Evolutionary conservation across 108 stramenopile species (phyloP).

Genomic region (Mediolabrus comicus): DNA sequence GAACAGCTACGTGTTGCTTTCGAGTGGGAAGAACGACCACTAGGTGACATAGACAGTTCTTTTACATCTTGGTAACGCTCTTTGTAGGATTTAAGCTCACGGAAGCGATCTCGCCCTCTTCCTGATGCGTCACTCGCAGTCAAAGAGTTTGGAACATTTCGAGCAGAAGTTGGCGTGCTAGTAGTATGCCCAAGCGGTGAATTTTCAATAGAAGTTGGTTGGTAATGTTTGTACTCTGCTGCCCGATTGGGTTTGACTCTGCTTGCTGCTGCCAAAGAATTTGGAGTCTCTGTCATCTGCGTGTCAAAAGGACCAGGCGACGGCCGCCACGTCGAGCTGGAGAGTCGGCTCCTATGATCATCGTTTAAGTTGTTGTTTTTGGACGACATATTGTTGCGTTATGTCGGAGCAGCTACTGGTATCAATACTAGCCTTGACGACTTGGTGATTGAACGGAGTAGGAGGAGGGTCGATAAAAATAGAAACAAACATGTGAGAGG

Average conservation of each 20-base stretch:
- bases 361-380: neutral
- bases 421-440: no score
- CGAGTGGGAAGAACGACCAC: neutral
- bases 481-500: no score
- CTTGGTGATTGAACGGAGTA: no score
- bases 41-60: neutral
- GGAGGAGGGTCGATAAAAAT: no score
- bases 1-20: slow-evolving; percentile 1
- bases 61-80: slow-evolving; percentile 29
- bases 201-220: neutral
- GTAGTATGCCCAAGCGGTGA: neutral
- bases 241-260: neutral
- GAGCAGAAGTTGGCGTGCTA: neutral
- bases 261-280: neutral
- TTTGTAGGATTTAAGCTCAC: slow-evolving; percentile 17
- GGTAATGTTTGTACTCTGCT: neutral
- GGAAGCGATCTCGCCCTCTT: neutral
- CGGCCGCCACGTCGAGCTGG: neutral
- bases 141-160: no score
- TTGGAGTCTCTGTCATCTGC: neutral
- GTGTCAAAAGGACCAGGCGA: neutral
- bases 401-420: no score
- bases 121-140: neutral
- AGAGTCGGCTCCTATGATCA: neutral
- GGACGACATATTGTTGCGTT: neutral